Percentiles rank a stretch among this genome's conserved stretches.
phyloP scores from a whole-genome alignment of 768 basidiomycete genomes.

The Nidula microcarpa region DNA sequence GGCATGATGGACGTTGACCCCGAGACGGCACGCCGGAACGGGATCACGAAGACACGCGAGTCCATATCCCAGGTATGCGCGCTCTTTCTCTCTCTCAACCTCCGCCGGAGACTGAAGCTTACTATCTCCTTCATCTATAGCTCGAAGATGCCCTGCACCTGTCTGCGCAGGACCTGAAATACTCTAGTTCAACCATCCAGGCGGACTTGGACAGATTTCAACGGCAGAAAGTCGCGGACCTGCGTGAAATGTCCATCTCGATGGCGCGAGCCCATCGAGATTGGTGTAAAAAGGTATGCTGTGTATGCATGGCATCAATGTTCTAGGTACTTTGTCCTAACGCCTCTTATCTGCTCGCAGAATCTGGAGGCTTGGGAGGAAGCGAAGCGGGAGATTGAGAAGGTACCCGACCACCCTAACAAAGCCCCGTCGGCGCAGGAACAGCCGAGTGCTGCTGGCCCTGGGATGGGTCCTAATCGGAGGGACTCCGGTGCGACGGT shows the following conservation, averaged over 20 bases:
- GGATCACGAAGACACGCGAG: constrained; percentile 93
- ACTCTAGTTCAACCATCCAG: constrained; percentile 94
- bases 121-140: constrained; percentile 35
- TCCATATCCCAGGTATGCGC: constrained; percentile 83
- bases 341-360: constrained; percentile 33
- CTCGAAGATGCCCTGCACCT: constrained; percentile 94
- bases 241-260: constrained; percentile 89
- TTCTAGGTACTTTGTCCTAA: not conserved
- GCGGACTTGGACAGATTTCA: constrained; percentile 98
- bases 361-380: constrained; percentile 98
- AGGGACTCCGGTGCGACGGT: constrained; percentile 71
- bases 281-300: constrained; percentile 89
- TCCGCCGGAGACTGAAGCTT: not conserved
- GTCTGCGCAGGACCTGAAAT: constrained; percentile 91
- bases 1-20: constrained; percentile 99
- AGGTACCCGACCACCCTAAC: constrained; percentile 91
- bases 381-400: constrained; percentile 86
- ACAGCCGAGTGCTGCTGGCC: constrained; percentile 18
- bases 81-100: constrained; percentile 3
- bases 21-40: constrained; percentile 88
- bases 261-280: constrained; percentile 91
- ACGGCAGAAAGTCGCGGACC: constrained; percentile 95
- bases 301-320: not conserved
- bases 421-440: constrained; percentile 41
- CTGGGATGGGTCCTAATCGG: constrained; percentile 33